Conservation (phyloP, 108 stramenopile species). For the Halocafeteria seosinensis region DNA sequence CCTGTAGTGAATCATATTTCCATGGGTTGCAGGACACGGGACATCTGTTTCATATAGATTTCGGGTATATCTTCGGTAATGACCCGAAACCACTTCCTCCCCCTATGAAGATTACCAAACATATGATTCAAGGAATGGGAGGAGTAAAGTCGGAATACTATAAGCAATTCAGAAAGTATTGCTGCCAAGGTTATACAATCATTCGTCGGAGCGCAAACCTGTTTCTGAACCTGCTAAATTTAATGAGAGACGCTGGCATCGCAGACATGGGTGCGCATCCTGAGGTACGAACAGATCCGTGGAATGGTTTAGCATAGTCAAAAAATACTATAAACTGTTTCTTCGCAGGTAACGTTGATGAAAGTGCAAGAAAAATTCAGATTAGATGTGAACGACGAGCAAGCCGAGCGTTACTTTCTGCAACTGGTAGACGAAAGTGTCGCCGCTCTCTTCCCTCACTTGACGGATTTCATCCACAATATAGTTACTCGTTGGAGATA, state of each 20-base stretch:
- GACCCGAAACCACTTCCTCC: conserved; percentile 88
- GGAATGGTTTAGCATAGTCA: background rate
- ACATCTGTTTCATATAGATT: conserved; percentile 68
- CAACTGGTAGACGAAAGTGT: background rate
- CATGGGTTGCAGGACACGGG: conserved; percentile 37
- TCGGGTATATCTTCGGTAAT: conserved; percentile 63
- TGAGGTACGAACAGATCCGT: conserved; percentile 21
- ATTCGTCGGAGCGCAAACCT: conserved; percentile 83
- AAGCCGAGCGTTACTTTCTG: background rate
- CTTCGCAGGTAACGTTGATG: background rate
- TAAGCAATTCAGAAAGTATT: conserved; percentile 63
- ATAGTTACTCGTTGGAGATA: background rate
- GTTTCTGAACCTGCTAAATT: conserved; percentile 70
- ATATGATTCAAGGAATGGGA: conserved; percentile 89
- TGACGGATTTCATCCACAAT: background rate
- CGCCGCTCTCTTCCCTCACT: background rate
- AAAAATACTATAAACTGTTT: background rate
- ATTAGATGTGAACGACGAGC: background rate
- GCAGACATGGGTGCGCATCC: conserved; percentile 81
- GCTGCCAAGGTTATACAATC: conserved; percentile 82
- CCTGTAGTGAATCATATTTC: too few species aligned
- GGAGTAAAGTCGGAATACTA: conserved; percentile 68
- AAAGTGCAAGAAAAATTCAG: background rate
- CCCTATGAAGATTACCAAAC: conserved; percentile 55
- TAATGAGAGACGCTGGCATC: conserved; percentile 95